phyloP scores from a whole-genome alignment of 2,329 filamentous ascomycete species.

The Penicillium sp. region DNA sequence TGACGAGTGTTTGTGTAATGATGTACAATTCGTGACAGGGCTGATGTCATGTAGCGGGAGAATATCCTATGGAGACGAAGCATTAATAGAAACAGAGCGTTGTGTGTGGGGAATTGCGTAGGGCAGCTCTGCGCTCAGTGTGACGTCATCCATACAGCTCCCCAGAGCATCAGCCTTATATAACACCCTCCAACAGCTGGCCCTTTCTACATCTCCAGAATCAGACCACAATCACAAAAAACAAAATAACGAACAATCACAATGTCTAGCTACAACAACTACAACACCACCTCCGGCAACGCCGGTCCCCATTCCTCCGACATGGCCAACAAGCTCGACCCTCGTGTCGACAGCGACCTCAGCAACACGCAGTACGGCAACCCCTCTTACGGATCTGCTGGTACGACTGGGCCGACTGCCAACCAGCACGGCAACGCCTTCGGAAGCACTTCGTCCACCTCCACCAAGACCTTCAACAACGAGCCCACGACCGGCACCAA shows the following conservation, averaged over 20 bases:
- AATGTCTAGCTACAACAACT: conserved; percentile 6
- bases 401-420: neutral
- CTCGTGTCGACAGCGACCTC: conserved; percentile 6
- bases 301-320: conserved; percentile 23
- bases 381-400: conserved; percentile 18
- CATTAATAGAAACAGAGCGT: neutral
- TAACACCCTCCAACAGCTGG: neutral
- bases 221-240: neutral
- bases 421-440: conserved; percentile 15
- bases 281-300: conserved; percentile 7
- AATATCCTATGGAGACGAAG: neutral
- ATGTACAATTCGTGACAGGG: neutral
- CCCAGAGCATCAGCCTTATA: neutral
- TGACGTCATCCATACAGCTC: neutral
- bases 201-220: neutral
- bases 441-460: conserved; percentile 21
- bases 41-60: neutral
- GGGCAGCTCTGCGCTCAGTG: neutral
- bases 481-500: neutral
- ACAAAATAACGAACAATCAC: neutral
- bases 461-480: neutral
- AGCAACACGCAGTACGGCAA: conserved; percentile 14
- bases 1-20: conserved; percentile 9
- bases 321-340: conserved; percentile 17
- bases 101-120: conserved; percentile 8